Conservation (phyloP, 2,329 filamentous ascomycete genomes). For the Ophiostoma triangulosporum region DNA sequence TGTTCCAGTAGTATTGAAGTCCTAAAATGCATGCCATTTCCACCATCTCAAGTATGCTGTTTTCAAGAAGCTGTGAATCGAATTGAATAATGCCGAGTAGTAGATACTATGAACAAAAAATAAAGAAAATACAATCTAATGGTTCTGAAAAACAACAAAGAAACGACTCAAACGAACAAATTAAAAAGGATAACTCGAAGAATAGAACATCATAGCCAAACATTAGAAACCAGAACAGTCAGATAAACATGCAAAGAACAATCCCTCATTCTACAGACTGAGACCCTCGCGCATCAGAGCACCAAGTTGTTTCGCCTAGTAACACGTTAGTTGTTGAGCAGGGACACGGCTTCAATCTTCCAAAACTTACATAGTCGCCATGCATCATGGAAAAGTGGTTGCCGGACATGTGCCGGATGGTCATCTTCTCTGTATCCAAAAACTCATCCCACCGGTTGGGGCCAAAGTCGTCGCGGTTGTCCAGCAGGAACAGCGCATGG, state of each 20-base stretch:
- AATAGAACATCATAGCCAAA: neutral
- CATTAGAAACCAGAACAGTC: neutral
- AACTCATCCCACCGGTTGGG: slow-evolving; percentile 58
- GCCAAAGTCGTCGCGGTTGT: slow-evolving; percentile 59
- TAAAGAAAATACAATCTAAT: too few relatives aligned
- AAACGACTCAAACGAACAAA: too few relatives aligned
- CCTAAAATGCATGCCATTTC: too few relatives aligned
- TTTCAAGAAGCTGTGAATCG: too few relatives aligned
- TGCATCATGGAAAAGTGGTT: slow-evolving; percentile 72
- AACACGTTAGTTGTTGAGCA: slow-evolving; percentile 12
- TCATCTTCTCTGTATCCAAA: slow-evolving; percentile 46
- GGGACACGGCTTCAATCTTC: neutral
- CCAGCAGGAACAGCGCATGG: slow-evolving; percentile 56
- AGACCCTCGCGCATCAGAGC: slow-evolving; percentile 24
- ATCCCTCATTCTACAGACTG: slow-evolving; percentile 6
- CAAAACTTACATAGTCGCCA: slow-evolving; percentile 24
- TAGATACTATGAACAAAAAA: too few relatives aligned
- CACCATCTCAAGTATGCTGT: too few relatives aligned
- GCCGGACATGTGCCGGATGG: slow-evolving; percentile 52
- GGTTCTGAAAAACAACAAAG: too few relatives aligned
- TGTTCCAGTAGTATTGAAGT: too few relatives aligned
- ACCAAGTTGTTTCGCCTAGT: slow-evolving; percentile 24
- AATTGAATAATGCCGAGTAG: too few relatives aligned
- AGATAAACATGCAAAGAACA: neutral
- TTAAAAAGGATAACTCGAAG: too few relatives aligned